These are phyloP conservation scores for Mycogone perniciosa DNA, from an alignment of 2,329 filamentous ascomycete genomes.

Conservation along the genomic window DNA sequence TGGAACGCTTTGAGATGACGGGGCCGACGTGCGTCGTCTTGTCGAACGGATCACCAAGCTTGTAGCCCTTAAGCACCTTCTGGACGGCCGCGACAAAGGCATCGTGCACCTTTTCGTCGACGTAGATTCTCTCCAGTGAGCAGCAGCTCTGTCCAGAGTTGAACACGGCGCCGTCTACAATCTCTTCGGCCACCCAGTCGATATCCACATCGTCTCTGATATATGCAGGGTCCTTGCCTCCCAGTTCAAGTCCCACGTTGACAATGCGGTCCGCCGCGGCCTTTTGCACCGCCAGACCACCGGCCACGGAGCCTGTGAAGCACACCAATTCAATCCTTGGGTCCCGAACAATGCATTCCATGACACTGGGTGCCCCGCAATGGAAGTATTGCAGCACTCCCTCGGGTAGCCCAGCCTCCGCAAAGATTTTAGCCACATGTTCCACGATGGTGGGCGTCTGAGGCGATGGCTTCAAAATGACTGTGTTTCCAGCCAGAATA, in stretches of 20 bases:
- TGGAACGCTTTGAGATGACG: conserved; percentile 75
- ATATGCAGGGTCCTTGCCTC: conserved; percentile 93
- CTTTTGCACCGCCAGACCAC: conserved; percentile 77
- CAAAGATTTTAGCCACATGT: conserved; percentile 70
- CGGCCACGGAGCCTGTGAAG: conserved; percentile 90
- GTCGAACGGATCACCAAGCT: conserved; percentile 80
- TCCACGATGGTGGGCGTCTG: conserved; percentile 92
- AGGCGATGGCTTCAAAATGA: conserved; percentile 90
- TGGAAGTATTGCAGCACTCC: conserved; percentile 92
- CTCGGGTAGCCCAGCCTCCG: conserved; percentile 70
- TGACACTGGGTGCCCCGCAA: conserved; percentile 67
- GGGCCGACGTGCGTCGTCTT: conserved; percentile 77
- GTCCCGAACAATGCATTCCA: conserved; percentile 72
- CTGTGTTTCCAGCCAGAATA: conserved; percentile 81
- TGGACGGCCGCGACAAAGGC: conserved; percentile 73
- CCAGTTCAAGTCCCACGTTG: conserved; percentile 82
- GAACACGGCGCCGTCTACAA: conserved; percentile 93
- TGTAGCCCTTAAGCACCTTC: conserved; percentile 73
- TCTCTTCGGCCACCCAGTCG: conserved; percentile 86
- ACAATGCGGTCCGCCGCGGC: conserved; percentile 79
- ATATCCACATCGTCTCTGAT: conserved; percentile 80
- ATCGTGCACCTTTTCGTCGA: conserved; percentile 78
- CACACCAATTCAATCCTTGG: conserved; percentile 75
- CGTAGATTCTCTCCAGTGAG: conserved; percentile 85
- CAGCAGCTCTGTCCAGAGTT: conserved; percentile 99